Evolutionary conservation across 2,329 filamentous ascomycete species (phyloP).

Genomic region (Sporothrix luriei): DNA sequence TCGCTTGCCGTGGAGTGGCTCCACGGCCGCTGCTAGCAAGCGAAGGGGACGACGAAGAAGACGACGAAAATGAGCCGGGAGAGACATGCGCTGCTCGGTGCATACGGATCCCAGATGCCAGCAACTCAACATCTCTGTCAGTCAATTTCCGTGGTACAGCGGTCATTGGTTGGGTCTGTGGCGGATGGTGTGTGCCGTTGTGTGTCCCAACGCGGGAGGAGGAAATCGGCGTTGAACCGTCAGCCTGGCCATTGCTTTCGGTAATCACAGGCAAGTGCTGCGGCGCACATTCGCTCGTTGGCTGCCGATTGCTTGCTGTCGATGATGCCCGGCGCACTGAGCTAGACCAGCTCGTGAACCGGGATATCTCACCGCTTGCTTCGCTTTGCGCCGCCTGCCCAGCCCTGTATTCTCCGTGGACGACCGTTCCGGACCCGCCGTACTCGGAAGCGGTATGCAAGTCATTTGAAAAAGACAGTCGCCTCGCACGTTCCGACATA

Average conservation of each 20-base stretch:
- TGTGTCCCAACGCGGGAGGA: not conserved
- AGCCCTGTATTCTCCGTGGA: not conserved
- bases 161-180: not conserved
- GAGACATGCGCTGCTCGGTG: not conserved
- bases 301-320: conserved; percentile 19
- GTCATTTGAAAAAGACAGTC: conserved; percentile 27
- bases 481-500: conserved; percentile 33
- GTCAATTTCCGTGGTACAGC: not conserved
- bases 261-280: conserved; percentile 29
- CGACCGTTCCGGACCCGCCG: conserved; percentile 25
- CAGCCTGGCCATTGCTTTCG: conserved; percentile 18
- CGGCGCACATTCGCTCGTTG: not conserved
- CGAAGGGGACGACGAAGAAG: conserved; percentile 30
- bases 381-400: conserved; percentile 1
- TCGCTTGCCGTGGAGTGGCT: conserved; percentile 11
- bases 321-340: conserved; percentile 29
- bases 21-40: conserved; percentile 35
- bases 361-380: conserved; percentile 30
- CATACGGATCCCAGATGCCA: conserved; percentile 15
- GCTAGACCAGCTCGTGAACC: conserved; percentile 37
- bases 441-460: conserved; percentile 25
- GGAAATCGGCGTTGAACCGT: not conserved
- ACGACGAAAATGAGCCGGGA: not conserved
- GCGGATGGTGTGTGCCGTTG: not conserved
- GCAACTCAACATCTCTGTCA: not conserved